Evolutionary conservation across 352 stramenopile species (phyloP), one percentile per base, ranked within the genome.

Genomic region (Phytophthora tentaculata): DNA sequence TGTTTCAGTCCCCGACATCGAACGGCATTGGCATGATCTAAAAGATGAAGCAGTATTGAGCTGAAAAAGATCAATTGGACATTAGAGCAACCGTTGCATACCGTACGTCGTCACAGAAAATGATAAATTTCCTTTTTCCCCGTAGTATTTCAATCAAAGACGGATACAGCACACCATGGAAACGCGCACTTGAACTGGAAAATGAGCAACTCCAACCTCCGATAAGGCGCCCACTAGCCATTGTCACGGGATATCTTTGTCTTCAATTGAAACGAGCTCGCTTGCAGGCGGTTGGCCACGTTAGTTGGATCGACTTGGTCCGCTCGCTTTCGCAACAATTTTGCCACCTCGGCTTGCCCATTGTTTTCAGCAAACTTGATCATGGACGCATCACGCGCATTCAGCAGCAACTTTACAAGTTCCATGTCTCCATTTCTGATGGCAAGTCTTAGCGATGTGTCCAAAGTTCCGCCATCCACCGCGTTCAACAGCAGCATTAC

Each of bases 11-110:
- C 32, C 62, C 56, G 7, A 53, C 35, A 13, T 64, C 62, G 5
- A 28, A 45, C n/a, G 47, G 57, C n/a, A 28, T 72, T 35, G 68
- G 68, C 2, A 71, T 71, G 63, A 71, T 75, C 44, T 56, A 56
- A 47, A 43, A 64, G 19, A n/a, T n/a, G n/a, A n/a, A 37, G 37
- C 0, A 12, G 1, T 9, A 22, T 14, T 29, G 10, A n/a, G 5
- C 24, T 58, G 52, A 19, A 58, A 14, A 58, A 14, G 24, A 41
- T 19, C 5, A 24, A 17, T 37, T 19, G 13, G 24, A 12, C 24
- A 24, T 24, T 41, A 54, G 16, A 39, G 14, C 5, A 54, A n/a
- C n/a, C 45, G 29, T 19, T 43, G 10, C 35, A n/a, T 43, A 19
- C 6, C 29, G 14, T 14, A 37, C 9, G 6, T 37, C 29, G 6